Evolutionary conservation across 345 rosid species (phyloP), one percentile per base, ranked within the genome.

Genomic region (Populus simonii): DNA sequence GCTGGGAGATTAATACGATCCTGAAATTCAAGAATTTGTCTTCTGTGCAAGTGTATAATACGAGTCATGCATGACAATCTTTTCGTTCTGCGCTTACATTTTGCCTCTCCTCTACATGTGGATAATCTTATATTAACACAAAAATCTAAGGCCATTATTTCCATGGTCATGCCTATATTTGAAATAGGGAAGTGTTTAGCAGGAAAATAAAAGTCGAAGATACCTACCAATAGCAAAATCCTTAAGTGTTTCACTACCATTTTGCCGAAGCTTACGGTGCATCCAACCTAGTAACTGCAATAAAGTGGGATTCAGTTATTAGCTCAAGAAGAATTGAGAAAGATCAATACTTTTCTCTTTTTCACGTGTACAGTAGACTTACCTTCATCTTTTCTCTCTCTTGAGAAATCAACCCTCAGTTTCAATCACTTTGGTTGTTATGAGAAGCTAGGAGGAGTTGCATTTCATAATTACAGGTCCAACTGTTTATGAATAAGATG

Each of bases 261-360:
- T 86, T 70, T 89, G 94, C 76, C 94, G 86, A 63, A 91, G 86
- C 84, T 92, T 92, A 0, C 97, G 89, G 80, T 92, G 94, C 97
- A 92, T 91, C 97, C 97, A 92, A 74, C 90, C 93, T 41, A 89
- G 88, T 79, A 92, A 86, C 94, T 92, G 86, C 89, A 83, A 68
- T 78, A 76, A 76, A 65, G 57, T 73, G 77, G 67, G 57, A 78
- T 49, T n/a, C 25, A 20, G 15, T 20, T 6, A 15, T 80, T 67
- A 76, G 61, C 45, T 71, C 51, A 66, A 53, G 61, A 66, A 71
- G 38, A 68, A 75, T 35, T 49, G 70, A 69, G 36, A 57, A 69
- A 66, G 35, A 72, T 29, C 27, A 6, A 20, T 20, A 45, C 20
- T 27, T 41, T 41, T 10, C 55, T 59, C 23, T 23, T 71, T 65